A percentile compares a stretch with the other conserved stretches of the same genome.
Evolutionary conservation across 345 rosid species (phyloP).

Genomic region (Anastatica hierochuntica): DNA sequence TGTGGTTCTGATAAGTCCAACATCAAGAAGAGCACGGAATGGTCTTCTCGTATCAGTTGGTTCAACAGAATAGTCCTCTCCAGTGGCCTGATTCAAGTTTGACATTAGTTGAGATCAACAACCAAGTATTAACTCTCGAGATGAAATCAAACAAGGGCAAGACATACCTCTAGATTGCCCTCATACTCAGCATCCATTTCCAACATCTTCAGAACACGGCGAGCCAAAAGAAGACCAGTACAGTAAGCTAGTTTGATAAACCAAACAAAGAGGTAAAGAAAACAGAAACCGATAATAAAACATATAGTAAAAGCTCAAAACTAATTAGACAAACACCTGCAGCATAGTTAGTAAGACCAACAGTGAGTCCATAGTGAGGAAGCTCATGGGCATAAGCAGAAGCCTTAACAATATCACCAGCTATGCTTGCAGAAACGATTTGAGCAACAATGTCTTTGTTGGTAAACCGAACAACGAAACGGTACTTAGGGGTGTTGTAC

Average conservation of each 20-base stretch:
- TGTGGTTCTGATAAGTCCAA: conserved; percentile 61
- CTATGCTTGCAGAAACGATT: conserved; percentile 1
- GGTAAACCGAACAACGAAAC: conserved; percentile 54
- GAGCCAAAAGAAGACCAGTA: too few relatives aligned
- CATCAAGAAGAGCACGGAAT: conserved; percentile 77
- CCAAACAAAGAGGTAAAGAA: too few relatives aligned
- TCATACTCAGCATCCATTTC: too few relatives aligned
- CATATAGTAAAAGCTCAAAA: background rate
- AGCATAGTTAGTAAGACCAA: conserved; percentile 8
- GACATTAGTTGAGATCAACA: too few relatives aligned
- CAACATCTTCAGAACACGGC: too few relatives aligned
- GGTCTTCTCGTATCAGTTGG: conserved; percentile 65
- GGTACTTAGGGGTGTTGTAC: conserved; percentile 75
- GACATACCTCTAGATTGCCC: too few relatives aligned
- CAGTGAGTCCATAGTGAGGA: conserved; percentile 7
- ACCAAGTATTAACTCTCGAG: too few relatives aligned
- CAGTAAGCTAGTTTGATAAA: background rate
- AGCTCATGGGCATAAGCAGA: conserved; percentile 21
- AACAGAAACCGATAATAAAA: too few relatives aligned
- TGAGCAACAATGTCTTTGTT: conserved; percentile 2
- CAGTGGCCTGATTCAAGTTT: conserved; percentile 35
- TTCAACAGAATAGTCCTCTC: conserved; percentile 66
- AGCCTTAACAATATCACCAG: conserved; percentile 11
- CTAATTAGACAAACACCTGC: background rate
- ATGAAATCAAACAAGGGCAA: too few relatives aligned